phyloP scores from a whole-genome alignment of 257 asterid genomes.

The Anisodus tanguticus region DNA sequence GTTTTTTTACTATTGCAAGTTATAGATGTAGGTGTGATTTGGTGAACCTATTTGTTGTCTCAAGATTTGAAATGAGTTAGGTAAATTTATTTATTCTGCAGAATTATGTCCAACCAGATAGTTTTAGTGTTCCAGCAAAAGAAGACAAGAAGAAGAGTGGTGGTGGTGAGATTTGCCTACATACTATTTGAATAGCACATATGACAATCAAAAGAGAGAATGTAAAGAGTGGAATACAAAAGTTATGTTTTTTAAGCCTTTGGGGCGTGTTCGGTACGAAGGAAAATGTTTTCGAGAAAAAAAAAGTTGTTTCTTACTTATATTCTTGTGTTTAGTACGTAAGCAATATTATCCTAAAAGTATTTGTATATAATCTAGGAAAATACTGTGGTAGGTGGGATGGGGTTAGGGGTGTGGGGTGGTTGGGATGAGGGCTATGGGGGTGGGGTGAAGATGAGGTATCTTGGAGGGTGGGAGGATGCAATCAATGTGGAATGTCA shows the following conservation, averaged over 20 bases:
- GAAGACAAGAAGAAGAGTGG: background rate
- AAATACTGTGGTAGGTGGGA: too few species aligned
- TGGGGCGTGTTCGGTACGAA: too few species aligned
- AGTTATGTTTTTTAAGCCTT: background rate
- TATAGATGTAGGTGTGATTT: background rate
- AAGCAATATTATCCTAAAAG: too few species aligned
- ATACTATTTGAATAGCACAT: background rate
- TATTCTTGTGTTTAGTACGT: too few species aligned
- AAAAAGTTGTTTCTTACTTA: too few species aligned
- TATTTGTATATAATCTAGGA: too few species aligned
- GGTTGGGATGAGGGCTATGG: too few species aligned
- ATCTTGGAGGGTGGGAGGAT: too few species aligned
- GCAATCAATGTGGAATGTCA: too few species aligned
- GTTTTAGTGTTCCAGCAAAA: background rate
- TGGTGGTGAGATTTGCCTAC: background rate
- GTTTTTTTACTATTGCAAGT: background rate
- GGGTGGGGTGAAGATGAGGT: too few species aligned
- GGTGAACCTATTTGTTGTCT: background rate
- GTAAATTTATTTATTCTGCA: background rate
- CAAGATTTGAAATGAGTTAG: constrained; percentile 16
- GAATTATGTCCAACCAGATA: background rate
- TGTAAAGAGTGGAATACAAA: background rate
- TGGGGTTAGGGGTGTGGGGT: too few species aligned
- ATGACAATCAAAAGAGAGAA: background rate
- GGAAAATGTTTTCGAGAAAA: too few species aligned